These are phyloP conservation scores for Stellera chamaejasme DNA, from an alignment of 345 rosid genomes.

Conservation along the genomic window DNA sequence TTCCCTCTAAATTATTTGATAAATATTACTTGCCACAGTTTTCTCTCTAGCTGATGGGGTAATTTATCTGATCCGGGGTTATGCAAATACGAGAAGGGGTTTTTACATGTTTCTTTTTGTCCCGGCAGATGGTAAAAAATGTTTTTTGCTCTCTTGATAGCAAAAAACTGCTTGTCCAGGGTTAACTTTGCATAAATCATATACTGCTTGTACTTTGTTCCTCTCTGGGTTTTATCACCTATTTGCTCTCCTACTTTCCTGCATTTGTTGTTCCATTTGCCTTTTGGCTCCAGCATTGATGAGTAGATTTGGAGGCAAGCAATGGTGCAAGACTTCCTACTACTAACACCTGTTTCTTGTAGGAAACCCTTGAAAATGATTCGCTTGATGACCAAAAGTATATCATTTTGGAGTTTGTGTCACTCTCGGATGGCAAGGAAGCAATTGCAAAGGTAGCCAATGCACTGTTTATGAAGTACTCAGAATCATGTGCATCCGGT, in stretches of 20 bases:
- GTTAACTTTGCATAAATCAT: no score
- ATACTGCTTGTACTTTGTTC: not conserved
- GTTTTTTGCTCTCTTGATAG: no score
- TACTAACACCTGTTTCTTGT: slow-evolving; percentile 3
- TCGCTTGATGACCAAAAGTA: slow-evolving; percentile 15
- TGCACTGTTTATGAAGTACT: slow-evolving; percentile 42
- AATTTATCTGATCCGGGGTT: no score
- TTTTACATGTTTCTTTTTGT: no score
- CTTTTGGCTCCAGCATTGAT: not conserved
- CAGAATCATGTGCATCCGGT: slow-evolving; percentile 26
- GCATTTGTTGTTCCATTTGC: not conserved
- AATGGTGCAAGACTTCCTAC: slow-evolving; percentile 5
- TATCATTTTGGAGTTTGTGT: slow-evolving; percentile 57
- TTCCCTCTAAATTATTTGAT: not conserved
- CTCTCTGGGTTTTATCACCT: not conserved
- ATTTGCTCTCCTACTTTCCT: no score
- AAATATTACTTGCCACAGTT: no score
- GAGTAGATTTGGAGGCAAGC: not conserved
- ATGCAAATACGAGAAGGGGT: no score
- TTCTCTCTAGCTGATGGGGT: no score
- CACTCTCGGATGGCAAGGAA: slow-evolving; percentile 74
- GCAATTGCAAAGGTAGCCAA: slow-evolving; percentile 84
- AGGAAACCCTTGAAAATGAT: slow-evolving; percentile 42
- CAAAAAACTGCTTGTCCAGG: no score
- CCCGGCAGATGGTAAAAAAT: no score